Percentiles rank a stretch among this genome's conserved stretches.
Evolutionary conservation across 2,329 filamentous ascomycete species (phyloP).

Genomic region (Beauveria pseudobassiana): DNA sequence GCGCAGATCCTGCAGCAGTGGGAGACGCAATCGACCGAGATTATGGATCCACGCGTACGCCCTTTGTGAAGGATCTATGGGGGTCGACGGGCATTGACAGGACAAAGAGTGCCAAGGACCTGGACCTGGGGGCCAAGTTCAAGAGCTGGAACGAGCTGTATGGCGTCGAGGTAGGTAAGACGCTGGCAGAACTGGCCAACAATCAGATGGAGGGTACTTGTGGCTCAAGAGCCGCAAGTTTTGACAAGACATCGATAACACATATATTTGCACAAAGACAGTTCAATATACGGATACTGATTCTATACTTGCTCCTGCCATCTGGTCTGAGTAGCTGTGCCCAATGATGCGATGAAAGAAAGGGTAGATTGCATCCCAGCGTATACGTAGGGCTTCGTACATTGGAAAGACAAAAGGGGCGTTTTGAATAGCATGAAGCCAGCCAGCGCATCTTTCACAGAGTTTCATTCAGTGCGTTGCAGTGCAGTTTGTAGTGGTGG

Average conservation of each 20-base stretch:
- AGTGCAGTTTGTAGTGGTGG: not conserved
- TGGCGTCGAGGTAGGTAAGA: not conserved
- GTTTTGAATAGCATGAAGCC: not conserved
- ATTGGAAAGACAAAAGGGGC: not conserved
- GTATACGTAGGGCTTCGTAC: not conserved
- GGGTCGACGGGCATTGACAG: not conserved
- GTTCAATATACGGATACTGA: not conserved
- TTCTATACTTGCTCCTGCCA: not conserved
- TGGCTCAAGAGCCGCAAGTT: not conserved
- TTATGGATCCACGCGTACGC: no score
- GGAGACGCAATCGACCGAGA: slow-evolving; percentile 1
- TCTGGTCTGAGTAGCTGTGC: not conserved
- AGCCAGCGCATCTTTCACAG: not conserved
- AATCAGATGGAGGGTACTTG: not conserved
- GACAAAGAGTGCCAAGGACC: not conserved
- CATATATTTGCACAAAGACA: no score
- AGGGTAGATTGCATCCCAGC: not conserved
- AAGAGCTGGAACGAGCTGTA: not conserved
- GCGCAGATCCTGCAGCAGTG: not conserved
- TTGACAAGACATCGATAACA: no score
- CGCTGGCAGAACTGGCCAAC: not conserved
- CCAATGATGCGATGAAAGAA: not conserved
- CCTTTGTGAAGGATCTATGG: not conserved
- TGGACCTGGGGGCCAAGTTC: not conserved
- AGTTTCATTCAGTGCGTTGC: not conserved